Percentiles rank a stretch among this genome's conserved stretches.
Evolutionary conservation across 1,284 basidiomycete genomes (phyloP).

Genomic region (Cryptococcus jaspeensis): DNA sequence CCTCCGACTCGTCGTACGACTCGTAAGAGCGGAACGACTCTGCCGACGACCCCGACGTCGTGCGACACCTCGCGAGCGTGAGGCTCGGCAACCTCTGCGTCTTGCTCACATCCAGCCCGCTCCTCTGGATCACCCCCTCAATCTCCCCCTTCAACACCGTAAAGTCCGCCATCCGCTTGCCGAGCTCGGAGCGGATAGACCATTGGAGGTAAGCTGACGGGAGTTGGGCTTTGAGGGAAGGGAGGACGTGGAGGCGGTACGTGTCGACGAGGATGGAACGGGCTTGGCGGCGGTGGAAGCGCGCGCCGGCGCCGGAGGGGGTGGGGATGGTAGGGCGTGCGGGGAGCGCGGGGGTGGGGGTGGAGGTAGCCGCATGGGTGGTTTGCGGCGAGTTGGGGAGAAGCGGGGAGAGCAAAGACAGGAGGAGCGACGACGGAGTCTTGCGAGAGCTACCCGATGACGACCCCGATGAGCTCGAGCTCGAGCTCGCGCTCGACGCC

Average conservation of each 20-base stretch:
- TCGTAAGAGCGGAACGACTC: conserved; percentile 12
- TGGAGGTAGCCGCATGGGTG: conserved; percentile 3
- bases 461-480: not conserved
- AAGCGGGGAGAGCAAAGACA: conserved; percentile 47
- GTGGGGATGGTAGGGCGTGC: conserved; percentile 18
- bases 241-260: conserved; percentile 66
- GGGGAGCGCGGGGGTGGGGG: conserved; percentile 2
- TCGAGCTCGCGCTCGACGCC: conserved; percentile 11
- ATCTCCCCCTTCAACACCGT: conserved; percentile 32
- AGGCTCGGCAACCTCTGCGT: conserved; percentile 8
- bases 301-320: conserved; percentile 37
- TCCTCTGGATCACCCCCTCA: conserved; percentile 22
- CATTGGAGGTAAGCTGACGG: conserved; percentile 46
- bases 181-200: conserved; percentile 41
- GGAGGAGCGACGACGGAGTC: conserved; percentile 42
- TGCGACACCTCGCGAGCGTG: conserved; percentile 8
- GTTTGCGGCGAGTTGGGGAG: conserved; percentile 18
- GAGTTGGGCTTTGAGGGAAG: conserved; percentile 51
- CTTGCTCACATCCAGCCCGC: conserved; percentile 16
- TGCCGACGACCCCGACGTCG: conserved; percentile 13
- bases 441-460: conserved; percentile 25
- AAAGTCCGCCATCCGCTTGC: conserved; percentile 35
- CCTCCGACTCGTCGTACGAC: conserved; percentile 11
- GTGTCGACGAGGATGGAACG: conserved; percentile 72
- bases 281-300: conserved; percentile 65